Conservation (phyloP, 371 early-diverging fungal species). For the Lichtheimia ornata region DNA sequence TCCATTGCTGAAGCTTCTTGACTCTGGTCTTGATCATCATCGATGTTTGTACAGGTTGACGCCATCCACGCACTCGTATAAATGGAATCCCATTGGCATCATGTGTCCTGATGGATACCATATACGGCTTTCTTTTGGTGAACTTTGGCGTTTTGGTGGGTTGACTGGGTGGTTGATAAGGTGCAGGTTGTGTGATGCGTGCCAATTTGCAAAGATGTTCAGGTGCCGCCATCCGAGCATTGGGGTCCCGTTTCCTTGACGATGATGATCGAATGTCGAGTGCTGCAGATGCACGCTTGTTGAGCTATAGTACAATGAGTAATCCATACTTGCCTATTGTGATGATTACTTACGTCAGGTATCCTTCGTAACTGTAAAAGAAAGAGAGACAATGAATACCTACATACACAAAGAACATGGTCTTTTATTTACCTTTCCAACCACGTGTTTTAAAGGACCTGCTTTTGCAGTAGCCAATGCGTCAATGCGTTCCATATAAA, state of each 20-base stretch:
- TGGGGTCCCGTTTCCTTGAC: slow-evolving; percentile 6
- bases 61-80: slow-evolving; percentile 26
- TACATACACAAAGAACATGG: not conserved
- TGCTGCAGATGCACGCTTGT: slow-evolving; percentile 10
- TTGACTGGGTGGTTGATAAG: not conserved
- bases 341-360: slow-evolving; percentile 18
- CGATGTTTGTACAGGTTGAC: slow-evolving; percentile 22
- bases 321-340: no score
- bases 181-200: not conserved
- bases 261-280: slow-evolving; percentile 20
- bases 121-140: slow-evolving; percentile 17
- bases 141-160: not conserved
- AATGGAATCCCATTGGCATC: slow-evolving; percentile 12
- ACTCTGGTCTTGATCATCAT: slow-evolving; percentile 29
- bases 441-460: slow-evolving; percentile 21
- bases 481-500: slow-evolving; percentile 16
- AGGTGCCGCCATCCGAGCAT: not conserved
- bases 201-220: not conserved
- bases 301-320: slow-evolving; percentile 4
- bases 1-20: slow-evolving; percentile 16
- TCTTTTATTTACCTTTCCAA: slow-evolving; percentile 17
- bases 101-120: slow-evolving; percentile 5
- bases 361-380: slow-evolving; percentile 16
- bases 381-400: not conserved
- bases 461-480: slow-evolving; percentile 14